A percentile compares a stretch with the other conserved stretches of the same genome.
These are phyloP conservation scores for Micractinium sp. DNA, from an alignment of 139 green algal genomes.

Conservation along the genomic window DNA sequence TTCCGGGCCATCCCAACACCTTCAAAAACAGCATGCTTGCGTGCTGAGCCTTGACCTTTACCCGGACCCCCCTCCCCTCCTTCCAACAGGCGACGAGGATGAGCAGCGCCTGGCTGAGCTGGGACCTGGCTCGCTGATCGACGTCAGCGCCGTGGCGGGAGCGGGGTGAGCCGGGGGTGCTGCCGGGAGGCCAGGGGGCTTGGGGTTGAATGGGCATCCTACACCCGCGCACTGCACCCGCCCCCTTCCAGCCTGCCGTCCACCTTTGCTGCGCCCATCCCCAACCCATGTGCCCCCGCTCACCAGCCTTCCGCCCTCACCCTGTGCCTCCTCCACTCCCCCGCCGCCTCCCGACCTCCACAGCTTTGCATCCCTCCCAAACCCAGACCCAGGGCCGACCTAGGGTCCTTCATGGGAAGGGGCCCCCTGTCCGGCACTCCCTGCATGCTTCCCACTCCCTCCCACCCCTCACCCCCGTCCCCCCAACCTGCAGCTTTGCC, in stretches of 20 bases:
- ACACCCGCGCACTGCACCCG: no score
- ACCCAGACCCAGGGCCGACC: no score
- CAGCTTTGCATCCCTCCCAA: no score
- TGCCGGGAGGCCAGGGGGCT: no score
- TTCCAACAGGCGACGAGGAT: slow-evolving; percentile 23
- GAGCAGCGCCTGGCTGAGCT: slow-evolving; percentile 59
- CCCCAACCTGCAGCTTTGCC: slow-evolving; percentile 60
- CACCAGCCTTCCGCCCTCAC: background rate
- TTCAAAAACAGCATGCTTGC: no score
- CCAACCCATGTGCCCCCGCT: no score
- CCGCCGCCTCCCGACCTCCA: background rate
- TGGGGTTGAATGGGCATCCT: no score
- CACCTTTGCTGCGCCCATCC: no score
- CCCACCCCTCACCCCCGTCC: background rate
- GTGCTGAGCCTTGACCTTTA: background rate
- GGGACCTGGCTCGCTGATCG: slow-evolving; percentile 56
- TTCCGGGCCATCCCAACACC: background rate
- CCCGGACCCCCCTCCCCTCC: background rate
- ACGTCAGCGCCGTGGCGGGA: slow-evolving; percentile 77
- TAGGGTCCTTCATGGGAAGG: no score
- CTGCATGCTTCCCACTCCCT: background rate
- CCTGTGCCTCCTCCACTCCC: background rate
- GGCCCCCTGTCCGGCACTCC: no score
- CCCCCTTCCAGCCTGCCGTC: no score
- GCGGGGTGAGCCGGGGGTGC: slow-evolving; percentile 52